A percentile compares a stretch with the other conserved stretches of the same genome.
phyloP scores from a whole-genome alignment of 2,329 filamentous ascomycete species.

The Penicillium sp. region DNA sequence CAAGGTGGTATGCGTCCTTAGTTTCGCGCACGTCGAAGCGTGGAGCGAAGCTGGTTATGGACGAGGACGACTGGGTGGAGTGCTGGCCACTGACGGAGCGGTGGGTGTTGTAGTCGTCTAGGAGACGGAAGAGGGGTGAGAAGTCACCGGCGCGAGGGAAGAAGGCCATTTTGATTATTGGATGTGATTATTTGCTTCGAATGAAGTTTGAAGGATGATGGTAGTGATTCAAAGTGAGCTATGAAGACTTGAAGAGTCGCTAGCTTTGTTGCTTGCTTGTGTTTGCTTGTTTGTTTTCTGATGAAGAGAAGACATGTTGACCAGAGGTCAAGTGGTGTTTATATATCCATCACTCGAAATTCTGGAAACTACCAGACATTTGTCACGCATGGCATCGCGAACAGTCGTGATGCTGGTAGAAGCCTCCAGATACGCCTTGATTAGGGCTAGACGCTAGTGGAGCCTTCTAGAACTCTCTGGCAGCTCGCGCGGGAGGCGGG shows the following conservation, averaged over 20 bases:
- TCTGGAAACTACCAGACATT: conserved; percentile 10
- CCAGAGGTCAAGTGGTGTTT: neutral
- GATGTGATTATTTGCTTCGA: neutral
- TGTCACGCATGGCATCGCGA: neutral
- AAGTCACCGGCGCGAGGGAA: conserved; percentile 26
- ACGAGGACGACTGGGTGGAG: conserved; percentile 12
- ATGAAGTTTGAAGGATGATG: neutral
- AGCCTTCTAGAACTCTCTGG: conserved; percentile 12
- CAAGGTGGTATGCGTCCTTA: conserved; percentile 36
- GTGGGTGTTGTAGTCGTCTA: conserved; percentile 31
- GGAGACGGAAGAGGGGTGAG: conserved; percentile 34
- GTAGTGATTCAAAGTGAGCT: neutral
- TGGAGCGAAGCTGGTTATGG: conserved; percentile 29
- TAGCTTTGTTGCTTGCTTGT: neutral
- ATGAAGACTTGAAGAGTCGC: neutral
- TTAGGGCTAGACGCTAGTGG: conserved; percentile 3
- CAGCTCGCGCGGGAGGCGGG: neutral
- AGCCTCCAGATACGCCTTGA: neutral
- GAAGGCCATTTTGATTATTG: conserved; percentile 17
- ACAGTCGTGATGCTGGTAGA: conserved; percentile 5
- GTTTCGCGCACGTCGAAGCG: conserved; percentile 41
- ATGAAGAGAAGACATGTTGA: neutral
- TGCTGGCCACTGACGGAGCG: conserved; percentile 15
- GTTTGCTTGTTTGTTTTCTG: neutral
- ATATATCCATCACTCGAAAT: conserved; percentile 9